Evolutionary conservation across 2,329 filamentous ascomycete genomes (phyloP).

Genomic region (Microcyclospora tardicrescens): DNA sequence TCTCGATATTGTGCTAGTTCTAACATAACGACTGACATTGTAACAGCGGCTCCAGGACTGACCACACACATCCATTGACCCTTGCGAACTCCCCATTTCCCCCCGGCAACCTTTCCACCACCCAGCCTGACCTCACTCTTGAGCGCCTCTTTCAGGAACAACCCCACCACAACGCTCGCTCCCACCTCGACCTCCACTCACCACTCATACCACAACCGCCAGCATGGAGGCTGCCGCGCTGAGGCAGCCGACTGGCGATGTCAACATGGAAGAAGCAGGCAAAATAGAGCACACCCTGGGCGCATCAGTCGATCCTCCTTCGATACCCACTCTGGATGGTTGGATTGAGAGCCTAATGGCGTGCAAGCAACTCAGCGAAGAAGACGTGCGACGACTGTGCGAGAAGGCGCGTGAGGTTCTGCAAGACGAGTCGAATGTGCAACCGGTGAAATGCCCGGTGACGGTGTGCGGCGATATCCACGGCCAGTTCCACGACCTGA

Average conservation of each 20-base stretch:
- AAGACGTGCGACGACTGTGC: slow-evolving; percentile 90
- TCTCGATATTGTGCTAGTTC: too few species aligned
- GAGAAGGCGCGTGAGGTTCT: slow-evolving; percentile 96
- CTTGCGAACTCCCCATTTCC: background rate
- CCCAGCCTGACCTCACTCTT: background rate
- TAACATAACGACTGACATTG: too few species aligned
- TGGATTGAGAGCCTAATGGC: slow-evolving; percentile 98
- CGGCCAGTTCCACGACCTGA: slow-evolving; percentile 96
- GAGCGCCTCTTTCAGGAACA: background rate
- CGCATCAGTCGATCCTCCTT: slow-evolving; percentile 66
- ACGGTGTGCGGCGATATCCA: slow-evolving; percentile 99
- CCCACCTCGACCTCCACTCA: background rate
- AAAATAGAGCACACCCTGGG: slow-evolving; percentile 64
- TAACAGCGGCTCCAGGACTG: too few species aligned
- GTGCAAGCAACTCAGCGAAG: slow-evolving; percentile 95
- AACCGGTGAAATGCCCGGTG: slow-evolving; percentile 98
- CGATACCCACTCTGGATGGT: slow-evolving; percentile 84
- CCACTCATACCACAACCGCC: too few species aligned
- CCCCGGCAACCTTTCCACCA: background rate
- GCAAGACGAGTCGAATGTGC: slow-evolving; percentile 95
- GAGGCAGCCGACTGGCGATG: slow-evolving; percentile 46
- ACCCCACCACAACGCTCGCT: background rate
- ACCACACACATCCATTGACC: background rate
- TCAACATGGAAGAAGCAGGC: slow-evolving; percentile 96
- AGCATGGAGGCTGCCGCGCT: slow-evolving; percentile 23